These are phyloP conservation scores for Pisolithus tinctorius DNA, from an alignment of 768 basidiomycete species.

Conservation along the genomic window DNA sequence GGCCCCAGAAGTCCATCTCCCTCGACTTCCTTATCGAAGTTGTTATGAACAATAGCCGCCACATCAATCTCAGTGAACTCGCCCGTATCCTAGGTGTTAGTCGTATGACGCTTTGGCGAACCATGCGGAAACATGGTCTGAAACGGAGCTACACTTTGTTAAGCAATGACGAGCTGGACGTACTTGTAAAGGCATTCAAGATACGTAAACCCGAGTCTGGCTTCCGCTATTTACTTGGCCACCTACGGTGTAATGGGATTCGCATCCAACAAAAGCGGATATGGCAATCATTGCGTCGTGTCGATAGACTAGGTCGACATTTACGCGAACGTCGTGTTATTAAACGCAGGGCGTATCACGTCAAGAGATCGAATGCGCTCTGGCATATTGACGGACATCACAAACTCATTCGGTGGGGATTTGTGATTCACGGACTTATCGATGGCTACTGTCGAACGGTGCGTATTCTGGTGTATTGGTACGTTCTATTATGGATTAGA, in stretches of 20 bases:
- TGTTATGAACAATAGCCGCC: slow-evolving; percentile 3
- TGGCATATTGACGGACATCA: slow-evolving; percentile 25
- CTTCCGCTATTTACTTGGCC: slow-evolving; percentile 12
- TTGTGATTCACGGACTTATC: slow-evolving; percentile 22
- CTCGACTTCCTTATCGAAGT: slow-evolving; percentile 6
- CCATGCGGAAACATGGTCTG: slow-evolving; percentile 7
- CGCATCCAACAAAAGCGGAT: slow-evolving; percentile 11
- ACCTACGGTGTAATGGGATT: slow-evolving; percentile 7
- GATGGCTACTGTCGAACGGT: slow-evolving; percentile 25
- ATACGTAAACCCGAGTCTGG: slow-evolving; percentile 9
- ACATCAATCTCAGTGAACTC: background rate
- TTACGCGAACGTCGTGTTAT: background rate
- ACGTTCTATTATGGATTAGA: background rate
- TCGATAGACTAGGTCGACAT: no score
- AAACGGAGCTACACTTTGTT: slow-evolving; percentile 8
- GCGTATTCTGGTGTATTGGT: slow-evolving; percentile 1
- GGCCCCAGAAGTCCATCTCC: slow-evolving; percentile 8
- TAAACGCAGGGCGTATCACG: slow-evolving; percentile 4
- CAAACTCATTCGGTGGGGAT: slow-evolving; percentile 17
- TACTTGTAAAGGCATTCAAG: slow-evolving; percentile 10
- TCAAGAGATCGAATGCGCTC: slow-evolving; percentile 7
- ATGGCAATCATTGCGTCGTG: slow-evolving; percentile 1
- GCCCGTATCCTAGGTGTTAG: slow-evolving; percentile 7
- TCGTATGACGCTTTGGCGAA: slow-evolving; percentile 8
- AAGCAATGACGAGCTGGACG: slow-evolving; percentile 14